These are phyloP conservation scores for Pseudophaeomoniella oleicola DNA, from an alignment of 2,329 filamentous ascomycete genomes.

Conservation along the genomic window DNA sequence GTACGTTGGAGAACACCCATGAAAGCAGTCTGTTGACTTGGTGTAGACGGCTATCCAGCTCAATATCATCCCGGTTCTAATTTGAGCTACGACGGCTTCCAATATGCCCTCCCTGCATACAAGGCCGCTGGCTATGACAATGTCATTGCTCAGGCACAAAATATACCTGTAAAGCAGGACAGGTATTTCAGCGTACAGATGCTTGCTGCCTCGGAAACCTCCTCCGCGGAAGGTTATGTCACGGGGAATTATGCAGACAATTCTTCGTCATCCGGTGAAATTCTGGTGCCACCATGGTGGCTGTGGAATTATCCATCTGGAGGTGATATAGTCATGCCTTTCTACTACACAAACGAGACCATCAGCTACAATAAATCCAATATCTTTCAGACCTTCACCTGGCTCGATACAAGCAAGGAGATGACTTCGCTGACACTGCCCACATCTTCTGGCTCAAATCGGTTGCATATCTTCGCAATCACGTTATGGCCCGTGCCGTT, in stretches of 20 bases:
- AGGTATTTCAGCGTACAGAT: constrained; percentile 24
- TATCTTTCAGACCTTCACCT: constrained; percentile 24
- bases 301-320: constrained; percentile 26
- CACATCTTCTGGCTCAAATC: constrained; percentile 13
- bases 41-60: constrained; percentile 20
- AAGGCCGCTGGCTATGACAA: constrained; percentile 22
- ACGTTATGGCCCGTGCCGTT: constrained; percentile 17
- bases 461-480: constrained; percentile 24
- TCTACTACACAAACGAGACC: constrained; percentile 19
- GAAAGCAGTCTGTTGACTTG: not conserved
- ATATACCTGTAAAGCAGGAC: constrained; percentile 15
- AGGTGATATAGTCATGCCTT: constrained; percentile 24
- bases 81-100: constrained; percentile 22
- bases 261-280: constrained; percentile 16
- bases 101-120: constrained; percentile 22
- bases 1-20: constrained; percentile 7
- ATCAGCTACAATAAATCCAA: constrained; percentile 24
- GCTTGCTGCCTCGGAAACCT: constrained; percentile 24
- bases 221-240: constrained; percentile 21
- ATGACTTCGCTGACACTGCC: constrained; percentile 20
- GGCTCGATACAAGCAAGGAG: constrained; percentile 24
- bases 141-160: constrained; percentile 21
- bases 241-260: constrained; percentile 23
- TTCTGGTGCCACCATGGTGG: constrained; percentile 23
- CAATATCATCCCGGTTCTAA: constrained; percentile 18